Evolutionary conservation across 345 rosid genomes (phyloP).

Genomic region (Pugionium dolabratum): DNA sequence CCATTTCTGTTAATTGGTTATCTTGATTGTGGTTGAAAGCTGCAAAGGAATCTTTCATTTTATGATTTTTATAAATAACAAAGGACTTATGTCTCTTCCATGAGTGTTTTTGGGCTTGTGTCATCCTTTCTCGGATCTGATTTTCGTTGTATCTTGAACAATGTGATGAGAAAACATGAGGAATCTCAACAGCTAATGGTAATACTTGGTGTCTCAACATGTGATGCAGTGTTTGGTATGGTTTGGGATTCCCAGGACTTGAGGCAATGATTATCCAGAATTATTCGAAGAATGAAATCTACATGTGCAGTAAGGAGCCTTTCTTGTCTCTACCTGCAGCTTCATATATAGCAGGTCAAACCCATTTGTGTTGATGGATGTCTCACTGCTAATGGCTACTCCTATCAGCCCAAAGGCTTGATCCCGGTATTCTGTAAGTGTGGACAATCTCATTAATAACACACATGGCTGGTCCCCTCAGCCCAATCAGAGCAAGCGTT

Average conservation of each 20-base stretch:
- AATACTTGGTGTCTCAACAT: not conserved
- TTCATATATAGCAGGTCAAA: constrained; percentile 62
- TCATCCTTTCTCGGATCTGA: not conserved
- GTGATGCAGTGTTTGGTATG: not conserved
- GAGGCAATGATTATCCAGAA: not conserved
- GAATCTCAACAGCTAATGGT: not conserved
- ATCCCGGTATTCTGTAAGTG: not conserved
- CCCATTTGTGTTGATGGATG: constrained; percentile 57
- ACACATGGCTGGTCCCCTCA: too few relatives aligned
- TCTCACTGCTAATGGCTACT: constrained; percentile 45
- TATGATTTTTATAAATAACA: not conserved
- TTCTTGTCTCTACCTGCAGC: constrained; percentile 55
- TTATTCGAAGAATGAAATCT: too few relatives aligned
- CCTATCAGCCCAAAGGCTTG: constrained; percentile 18
- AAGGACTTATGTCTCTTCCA: not conserved
- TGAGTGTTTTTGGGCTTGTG: not conserved
- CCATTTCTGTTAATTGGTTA: not conserved
- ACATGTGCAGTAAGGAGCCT: too few relatives aligned
- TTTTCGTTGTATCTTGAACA: not conserved
- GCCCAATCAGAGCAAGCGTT: too few relatives aligned
- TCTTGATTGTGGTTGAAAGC: not conserved
- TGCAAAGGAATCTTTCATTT: not conserved
- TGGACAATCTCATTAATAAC: not conserved
- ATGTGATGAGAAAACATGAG: not conserved
- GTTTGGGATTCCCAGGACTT: not conserved